Evolutionary conservation across 306 rosid genomes (phyloP).

Genomic region (Bauhinia variegata): DNA sequence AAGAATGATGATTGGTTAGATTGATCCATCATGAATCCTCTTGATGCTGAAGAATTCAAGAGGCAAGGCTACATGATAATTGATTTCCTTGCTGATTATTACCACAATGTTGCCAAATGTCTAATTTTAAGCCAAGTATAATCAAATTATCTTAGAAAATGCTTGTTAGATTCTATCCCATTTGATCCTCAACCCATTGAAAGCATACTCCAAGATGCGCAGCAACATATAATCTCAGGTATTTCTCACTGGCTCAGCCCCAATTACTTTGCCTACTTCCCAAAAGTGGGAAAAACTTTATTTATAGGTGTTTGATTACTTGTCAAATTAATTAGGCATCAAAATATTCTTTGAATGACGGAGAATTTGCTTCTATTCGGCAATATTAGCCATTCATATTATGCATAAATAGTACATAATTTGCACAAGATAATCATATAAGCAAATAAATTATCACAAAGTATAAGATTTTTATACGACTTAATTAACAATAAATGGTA

Average conservation of each 20-base stretch:
- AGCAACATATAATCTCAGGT: slow-evolving; percentile 39
- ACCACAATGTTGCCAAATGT: slow-evolving; percentile 41
- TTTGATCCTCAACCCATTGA: slow-evolving; percentile 34
- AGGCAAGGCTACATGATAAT: slow-evolving; percentile 57
- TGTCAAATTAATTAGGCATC: too few relatives aligned
- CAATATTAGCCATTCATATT: too few relatives aligned
- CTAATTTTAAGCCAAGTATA: slow-evolving; percentile 55
- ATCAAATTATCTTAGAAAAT: slow-evolving; percentile 48
- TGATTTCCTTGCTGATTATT: slow-evolving; percentile 63
- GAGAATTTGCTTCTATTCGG: too few relatives aligned
- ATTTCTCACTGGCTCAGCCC: slow-evolving; percentile 55
- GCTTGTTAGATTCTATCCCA: slow-evolving; percentile 51
- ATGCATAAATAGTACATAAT: too few relatives aligned
- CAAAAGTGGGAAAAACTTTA: too few relatives aligned
- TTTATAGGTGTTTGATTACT: too few relatives aligned
- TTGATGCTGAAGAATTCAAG: slow-evolving; percentile 61
- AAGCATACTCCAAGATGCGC: slow-evolving; percentile 22
- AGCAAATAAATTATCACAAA: too few relatives aligned
- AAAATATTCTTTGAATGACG: too few relatives aligned
- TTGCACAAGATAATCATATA: too few relatives aligned
- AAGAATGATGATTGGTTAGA: too few relatives aligned
- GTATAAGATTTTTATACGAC: too few relatives aligned
- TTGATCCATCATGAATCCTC: slow-evolving; percentile 20
- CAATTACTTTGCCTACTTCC: slow-evolving; percentile 39
- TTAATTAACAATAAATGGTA: too few relatives aligned